Evolutionary conservation across 1,284 basidiomycete species (phyloP).

Genomic region (Malassezia vespertilionis): DNA sequence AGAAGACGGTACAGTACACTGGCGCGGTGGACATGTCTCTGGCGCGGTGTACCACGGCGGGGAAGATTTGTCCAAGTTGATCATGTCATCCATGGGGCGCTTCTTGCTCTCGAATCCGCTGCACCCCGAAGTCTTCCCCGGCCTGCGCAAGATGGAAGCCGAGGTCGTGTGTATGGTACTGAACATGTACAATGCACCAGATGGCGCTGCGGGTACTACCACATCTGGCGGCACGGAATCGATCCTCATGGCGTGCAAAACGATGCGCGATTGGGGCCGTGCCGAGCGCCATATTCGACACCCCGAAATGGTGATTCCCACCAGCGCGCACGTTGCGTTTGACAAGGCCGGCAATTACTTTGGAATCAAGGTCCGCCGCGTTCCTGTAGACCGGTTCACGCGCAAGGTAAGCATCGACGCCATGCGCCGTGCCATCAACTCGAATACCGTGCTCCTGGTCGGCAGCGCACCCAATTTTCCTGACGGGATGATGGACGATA

Average conservation of each 20-base stretch:
- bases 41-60: slow-evolving; percentile 48
- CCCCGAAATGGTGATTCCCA: slow-evolving; percentile 84
- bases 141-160: slow-evolving; percentile 91
- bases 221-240: slow-evolving; percentile 93
- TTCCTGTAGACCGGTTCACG: slow-evolving; percentile 72
- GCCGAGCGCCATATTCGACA: slow-evolving; percentile 73
- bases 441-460: slow-evolving; percentile 57
- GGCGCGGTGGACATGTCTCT: slow-evolving; percentile 41
- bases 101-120: slow-evolving; percentile 64
- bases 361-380: slow-evolving; percentile 76
- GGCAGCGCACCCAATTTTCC: slow-evolving; percentile 69
- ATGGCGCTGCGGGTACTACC: slow-evolving; percentile 68
- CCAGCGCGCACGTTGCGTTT: slow-evolving; percentile 85
- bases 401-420: slow-evolving; percentile 68
- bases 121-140: slow-evolving; percentile 90
- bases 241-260: slow-evolving; percentile 86
- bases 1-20: slow-evolving; percentile 34
- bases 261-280: slow-evolving; percentile 82
- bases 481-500: slow-evolving; percentile 59
- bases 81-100: slow-evolving; percentile 30
- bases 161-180: slow-evolving; percentile 92
- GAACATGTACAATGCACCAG: slow-evolving; percentile 63
- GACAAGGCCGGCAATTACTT: slow-evolving; percentile 85
- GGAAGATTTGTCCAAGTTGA: slow-evolving; percentile 31
- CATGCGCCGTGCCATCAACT: slow-evolving; percentile 56